Evolutionary conservation across 1,139 yeast genomes (phyloP), one percentile per base, ranked within the genome.

Genomic region (Zygosaccharomyces sapae): DNA sequence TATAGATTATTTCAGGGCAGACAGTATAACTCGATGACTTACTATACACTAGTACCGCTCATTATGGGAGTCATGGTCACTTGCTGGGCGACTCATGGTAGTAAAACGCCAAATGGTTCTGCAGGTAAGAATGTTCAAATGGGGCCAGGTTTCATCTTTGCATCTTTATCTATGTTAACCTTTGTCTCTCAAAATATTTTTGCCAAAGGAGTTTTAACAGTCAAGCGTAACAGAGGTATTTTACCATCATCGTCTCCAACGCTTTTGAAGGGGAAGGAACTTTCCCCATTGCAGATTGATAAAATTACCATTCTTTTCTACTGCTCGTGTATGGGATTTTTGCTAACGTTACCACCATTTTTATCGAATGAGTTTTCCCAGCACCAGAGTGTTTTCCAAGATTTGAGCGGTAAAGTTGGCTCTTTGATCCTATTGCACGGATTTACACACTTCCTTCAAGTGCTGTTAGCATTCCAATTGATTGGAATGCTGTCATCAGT

Each of bases 121-220:
- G 37, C 43, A 19, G 36, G 33, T 13, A 65, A 13, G 16, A 31
- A 65, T 47, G 57, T 68, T 24, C 67, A 73, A 20, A 79, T 81
- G 61, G 65, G 77, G 36, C 65, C 72, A 41, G 97, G 97, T 0
- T 71, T 89, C 46, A 37, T 77, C 10, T 87, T 79, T 67, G 96
- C 97, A 1, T 80, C 86, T 50, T 58, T 83, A 31, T 86, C 96
- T 13, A 86, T 90, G 81, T 61, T 86, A 39, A 86, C 89, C 44
- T 90, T 90, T 69, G 97, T 90, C 13, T 75, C 88, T 12, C 97
- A 90, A 64, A 90, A 90, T 67, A 87, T 90, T 57, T 89, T 87
- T 70, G 92, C 96, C 43, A 90, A 90, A 66, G 81, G 79, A 56
- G 78, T 88, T 49, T 71, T 90, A 48, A 87, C 96, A 2, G 73